Base-by-base conservation (phyloP, 148 eudicot genomes). In the Chenopodium berlandieri region DNA sequence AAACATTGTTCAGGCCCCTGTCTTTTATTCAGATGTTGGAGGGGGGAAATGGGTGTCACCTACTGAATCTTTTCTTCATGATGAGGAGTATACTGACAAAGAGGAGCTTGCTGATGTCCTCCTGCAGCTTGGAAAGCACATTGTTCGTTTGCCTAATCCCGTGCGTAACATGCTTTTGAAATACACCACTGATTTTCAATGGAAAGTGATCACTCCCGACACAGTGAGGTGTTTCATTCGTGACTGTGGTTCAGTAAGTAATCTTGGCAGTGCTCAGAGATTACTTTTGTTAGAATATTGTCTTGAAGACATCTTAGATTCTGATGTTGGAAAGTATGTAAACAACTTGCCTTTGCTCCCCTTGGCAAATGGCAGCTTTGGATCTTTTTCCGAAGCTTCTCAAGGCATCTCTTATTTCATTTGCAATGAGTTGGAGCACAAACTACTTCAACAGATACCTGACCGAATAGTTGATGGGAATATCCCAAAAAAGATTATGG, bases 31-130 rank as follows among this genome's bases (percentile, higher is more conserved):
- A 7, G 84, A 88, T 25, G 85, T 86, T 78, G 92, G 79, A 75
- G 93, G 94, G 54, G 99, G 99, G 47, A 90, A 86, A 85, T 96
- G 99, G 99, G 89, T 91, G 79, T 88, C 93, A 73, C 94, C 95
- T 63, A 71, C 80, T 76, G 90, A 91, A 80, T 92, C 97, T 85
- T 96, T 89, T 90, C 93, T 96, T 81, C 95, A 91, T 87, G 97
- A 91, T 86, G 90, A 86, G 83, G 92, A 92, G 82, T 89, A 85
- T 77, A 79, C 67, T 75, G 79, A 81, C 77, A 91, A 91, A 83
- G 88, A 83, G 81, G 95, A 94, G 84, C 91, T 96, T n/a, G 84
- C 89, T 78, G 81, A 85, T 81, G 94, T 90, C 84, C 98, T 96
- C 67, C 88, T 94, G 58, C 92, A 91, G 83, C 90, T 96, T 66